Percentiles rank a stretch among this genome's conserved stretches.
These are phyloP conservation scores for Quercus mongolica DNA, from an alignment of 306 rosid genomes.

Conservation along the genomic window DNA sequence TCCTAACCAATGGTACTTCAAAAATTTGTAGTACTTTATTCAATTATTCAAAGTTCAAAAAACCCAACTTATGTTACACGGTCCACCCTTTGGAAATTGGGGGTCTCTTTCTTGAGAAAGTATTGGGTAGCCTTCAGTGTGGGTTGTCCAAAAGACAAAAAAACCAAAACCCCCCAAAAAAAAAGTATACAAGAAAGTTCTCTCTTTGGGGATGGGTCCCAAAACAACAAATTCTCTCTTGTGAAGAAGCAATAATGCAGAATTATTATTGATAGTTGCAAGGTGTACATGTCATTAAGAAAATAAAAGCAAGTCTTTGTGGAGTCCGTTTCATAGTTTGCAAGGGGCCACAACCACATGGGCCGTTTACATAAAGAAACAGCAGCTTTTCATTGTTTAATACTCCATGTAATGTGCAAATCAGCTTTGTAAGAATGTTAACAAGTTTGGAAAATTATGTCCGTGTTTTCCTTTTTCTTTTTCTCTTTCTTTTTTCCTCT, in stretches of 20 bases:
- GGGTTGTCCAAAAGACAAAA: slow-evolving; percentile 35
- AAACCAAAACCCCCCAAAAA: no score
- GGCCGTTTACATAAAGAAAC: slow-evolving; percentile 53
- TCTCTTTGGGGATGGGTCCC: slow-evolving; percentile 68
- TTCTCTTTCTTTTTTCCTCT: no score
- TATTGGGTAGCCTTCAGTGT: slow-evolving; percentile 36
- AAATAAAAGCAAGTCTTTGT: slow-evolving; percentile 61
- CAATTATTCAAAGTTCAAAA: not conserved
- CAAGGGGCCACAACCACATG: slow-evolving; percentile 81
- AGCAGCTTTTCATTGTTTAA: slow-evolving; percentile 18
- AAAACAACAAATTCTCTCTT: slow-evolving; percentile 58
- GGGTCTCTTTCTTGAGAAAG: slow-evolving; percentile 34
- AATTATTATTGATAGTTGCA: slow-evolving; percentile 58
- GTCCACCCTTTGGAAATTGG: slow-evolving; percentile 1
- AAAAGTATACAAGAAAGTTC: slow-evolving; percentile 60
- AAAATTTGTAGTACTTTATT: not conserved
- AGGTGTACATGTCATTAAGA: slow-evolving; percentile 72
- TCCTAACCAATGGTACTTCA: slow-evolving; percentile 31
- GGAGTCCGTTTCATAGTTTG: slow-evolving; percentile 65
- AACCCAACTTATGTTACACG: slow-evolving; percentile 12
- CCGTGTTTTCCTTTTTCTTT: not conserved
- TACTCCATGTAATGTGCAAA: slow-evolving; percentile 24
- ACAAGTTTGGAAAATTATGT: slow-evolving; percentile 16
- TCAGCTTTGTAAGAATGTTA: slow-evolving; percentile 35
- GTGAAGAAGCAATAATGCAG: slow-evolving; percentile 82